A percentile compares a stretch with the other conserved stretches of the same genome.
Conservation (phyloP, 2,329 filamentous ascomycete species). For the Apiospora kogelbergensis region DNA sequence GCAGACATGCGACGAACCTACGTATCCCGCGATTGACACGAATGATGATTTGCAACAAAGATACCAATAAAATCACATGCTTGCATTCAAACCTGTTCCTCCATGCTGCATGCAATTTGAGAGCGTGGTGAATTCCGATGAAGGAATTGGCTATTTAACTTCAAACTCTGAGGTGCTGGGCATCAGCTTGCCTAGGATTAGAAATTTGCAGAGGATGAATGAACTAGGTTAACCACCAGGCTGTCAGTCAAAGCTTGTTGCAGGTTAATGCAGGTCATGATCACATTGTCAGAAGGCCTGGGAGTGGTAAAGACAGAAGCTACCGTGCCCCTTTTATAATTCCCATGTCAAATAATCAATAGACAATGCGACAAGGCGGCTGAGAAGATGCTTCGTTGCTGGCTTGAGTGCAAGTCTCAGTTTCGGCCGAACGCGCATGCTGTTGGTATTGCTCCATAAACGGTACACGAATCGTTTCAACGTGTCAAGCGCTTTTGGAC, state of each 20-base stretch:
- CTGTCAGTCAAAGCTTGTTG: neutral
- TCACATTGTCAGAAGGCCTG: too few species aligned
- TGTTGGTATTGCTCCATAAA: neutral
- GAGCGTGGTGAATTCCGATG: neutral
- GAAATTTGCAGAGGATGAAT: neutral
- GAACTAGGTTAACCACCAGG: neutral
- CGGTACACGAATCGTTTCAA: slow-evolving; percentile 6
- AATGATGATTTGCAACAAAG: slow-evolving; percentile 4
- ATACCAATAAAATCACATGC: slow-evolving; percentile 2
- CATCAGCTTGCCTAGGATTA: neutral
- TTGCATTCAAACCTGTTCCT: neutral
- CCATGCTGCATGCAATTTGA: too few species aligned
- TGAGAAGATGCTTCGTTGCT: neutral
- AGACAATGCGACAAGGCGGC: neutral
- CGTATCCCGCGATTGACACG: neutral
- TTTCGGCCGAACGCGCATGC: neutral
- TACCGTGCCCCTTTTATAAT: neutral
- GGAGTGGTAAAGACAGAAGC: neutral
- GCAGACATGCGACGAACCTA: neutral
- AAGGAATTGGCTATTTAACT: neutral
- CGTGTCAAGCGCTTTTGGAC: neutral
- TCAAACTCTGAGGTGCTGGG: neutral
- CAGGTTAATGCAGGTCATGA: neutral
- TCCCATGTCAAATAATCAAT: neutral
- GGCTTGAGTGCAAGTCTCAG: neutral